phyloP scores from a whole-genome alignment of 202 grass and related monocot genomes.

The Dendrocalamus latiflorus region DNA sequence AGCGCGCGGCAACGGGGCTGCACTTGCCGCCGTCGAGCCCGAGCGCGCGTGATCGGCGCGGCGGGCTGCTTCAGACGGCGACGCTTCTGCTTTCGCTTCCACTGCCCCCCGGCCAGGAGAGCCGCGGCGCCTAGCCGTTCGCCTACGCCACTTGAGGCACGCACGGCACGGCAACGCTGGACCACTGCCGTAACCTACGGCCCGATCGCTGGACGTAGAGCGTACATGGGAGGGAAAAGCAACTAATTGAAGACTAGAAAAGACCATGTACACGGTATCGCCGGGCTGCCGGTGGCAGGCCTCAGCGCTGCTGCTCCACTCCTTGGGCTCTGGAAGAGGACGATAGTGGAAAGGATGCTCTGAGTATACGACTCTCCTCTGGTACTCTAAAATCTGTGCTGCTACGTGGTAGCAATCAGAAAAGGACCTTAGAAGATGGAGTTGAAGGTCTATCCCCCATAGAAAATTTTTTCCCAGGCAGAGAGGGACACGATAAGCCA shows the following conservation, averaged over 20 bases:
- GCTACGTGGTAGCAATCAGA: too few relatives aligned
- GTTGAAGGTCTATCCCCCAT: too few relatives aligned
- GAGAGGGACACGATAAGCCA: too few relatives aligned
- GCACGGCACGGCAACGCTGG: neutral
- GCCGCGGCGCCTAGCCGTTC: conserved; percentile 34
- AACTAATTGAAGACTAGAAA: neutral
- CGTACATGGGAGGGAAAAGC: neutral
- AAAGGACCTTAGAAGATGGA: too few relatives aligned
- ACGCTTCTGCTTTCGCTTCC: neutral
- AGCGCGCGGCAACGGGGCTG: conserved; percentile 25
- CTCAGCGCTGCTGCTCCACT: too few relatives aligned
- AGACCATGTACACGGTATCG: too few relatives aligned
- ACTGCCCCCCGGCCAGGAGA: conserved; percentile 12
- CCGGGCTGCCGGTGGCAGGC: too few relatives aligned
- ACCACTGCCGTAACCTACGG: neutral
- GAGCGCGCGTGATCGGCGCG: conserved; percentile 49
- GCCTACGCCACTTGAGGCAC: conserved; percentile 12
- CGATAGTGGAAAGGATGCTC: too few relatives aligned
- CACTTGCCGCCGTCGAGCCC: conserved; percentile 59
- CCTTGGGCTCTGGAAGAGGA: too few relatives aligned
- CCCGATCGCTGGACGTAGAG: neutral
- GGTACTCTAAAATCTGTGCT: too few relatives aligned
- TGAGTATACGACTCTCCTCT: too few relatives aligned
- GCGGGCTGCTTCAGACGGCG: conserved; percentile 44
- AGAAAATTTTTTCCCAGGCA: too few relatives aligned